phyloP scores from a whole-genome alignment of 192 early-diverging fungal species.

The Backusella tarrabulga region DNA sequence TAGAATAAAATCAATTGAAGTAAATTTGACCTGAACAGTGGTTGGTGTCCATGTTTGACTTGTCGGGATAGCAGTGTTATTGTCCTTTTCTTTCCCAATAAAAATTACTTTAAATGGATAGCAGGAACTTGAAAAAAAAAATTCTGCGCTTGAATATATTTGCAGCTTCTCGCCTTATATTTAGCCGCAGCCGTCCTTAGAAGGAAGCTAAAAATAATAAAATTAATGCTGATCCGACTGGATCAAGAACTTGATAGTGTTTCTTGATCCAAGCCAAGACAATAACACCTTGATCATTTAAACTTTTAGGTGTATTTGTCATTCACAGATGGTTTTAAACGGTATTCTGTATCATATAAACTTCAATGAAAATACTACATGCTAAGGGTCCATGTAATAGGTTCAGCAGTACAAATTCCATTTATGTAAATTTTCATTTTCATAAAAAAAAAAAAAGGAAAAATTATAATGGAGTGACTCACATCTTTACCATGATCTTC shows the following conservation, averaged over 20 bases:
- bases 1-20: slow-evolving; percentile 2
- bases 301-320: background rate
- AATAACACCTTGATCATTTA: background rate
- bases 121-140: background rate
- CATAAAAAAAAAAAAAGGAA: background rate
- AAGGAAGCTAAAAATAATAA: background rate
- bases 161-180: background rate
- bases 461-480: background rate
- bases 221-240: slow-evolving; percentile 4
- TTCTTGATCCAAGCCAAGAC: background rate
- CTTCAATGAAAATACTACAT: background rate
- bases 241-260: background rate
- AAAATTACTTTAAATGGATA: slow-evolving; percentile 1
- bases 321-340: background rate
- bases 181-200: background rate
- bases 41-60: background rate
- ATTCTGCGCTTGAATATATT: background rate
- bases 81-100: background rate
- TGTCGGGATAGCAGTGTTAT: background rate
- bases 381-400: background rate
- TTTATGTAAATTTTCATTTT: slow-evolving; percentile 5
- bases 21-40: background rate
- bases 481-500: background rate
- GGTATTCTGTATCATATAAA: background rate
- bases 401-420: background rate